Conservation (phyloP, 208 protist species). For the Leptomonas seymouri region DNA sequence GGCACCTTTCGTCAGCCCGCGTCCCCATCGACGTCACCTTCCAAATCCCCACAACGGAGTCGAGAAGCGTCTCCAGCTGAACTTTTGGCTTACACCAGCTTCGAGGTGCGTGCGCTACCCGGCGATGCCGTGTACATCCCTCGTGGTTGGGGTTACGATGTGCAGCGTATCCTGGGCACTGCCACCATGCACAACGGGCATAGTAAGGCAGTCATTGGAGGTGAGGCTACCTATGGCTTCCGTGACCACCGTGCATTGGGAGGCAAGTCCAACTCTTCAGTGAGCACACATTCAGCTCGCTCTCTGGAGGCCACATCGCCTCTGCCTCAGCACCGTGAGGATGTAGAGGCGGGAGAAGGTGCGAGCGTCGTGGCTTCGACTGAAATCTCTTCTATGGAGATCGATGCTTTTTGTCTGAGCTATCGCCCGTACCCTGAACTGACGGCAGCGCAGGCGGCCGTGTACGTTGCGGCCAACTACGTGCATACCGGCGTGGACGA, state of each 20-base stretch:
- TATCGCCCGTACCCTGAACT: conserved; percentile 79
- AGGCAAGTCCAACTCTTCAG: background rate
- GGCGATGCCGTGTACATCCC: conserved; percentile 86
- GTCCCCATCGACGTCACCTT: background rate
- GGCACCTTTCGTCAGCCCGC: background rate
- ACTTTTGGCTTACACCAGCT: conserved; percentile 22
- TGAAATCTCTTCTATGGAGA: conserved; percentile 17
- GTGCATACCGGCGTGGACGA: conserved; percentile 68
- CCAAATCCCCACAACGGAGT: background rate
- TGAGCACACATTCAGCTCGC: background rate
- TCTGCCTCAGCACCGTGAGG: too few species aligned
- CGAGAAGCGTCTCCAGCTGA: background rate
- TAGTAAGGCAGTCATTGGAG: background rate
- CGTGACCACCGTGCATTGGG: conserved; percentile 18
- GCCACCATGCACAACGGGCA: conserved; percentile 32
- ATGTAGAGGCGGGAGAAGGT: background rate
- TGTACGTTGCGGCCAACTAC: conserved; percentile 84
- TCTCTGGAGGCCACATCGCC: too few species aligned
- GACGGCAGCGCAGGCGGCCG: conserved; percentile 51
- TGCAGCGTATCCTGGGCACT: conserved; percentile 64
- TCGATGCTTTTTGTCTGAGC: conserved; percentile 65
- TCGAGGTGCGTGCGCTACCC: conserved; percentile 77
- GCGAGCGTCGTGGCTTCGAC: background rate
- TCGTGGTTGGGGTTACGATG: conserved; percentile 57
- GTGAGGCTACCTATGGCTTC: background rate